These are phyloP conservation scores for Leishmania tarentolae DNA, from an alignment of 208 protist species.

Conservation along the genomic window DNA sequence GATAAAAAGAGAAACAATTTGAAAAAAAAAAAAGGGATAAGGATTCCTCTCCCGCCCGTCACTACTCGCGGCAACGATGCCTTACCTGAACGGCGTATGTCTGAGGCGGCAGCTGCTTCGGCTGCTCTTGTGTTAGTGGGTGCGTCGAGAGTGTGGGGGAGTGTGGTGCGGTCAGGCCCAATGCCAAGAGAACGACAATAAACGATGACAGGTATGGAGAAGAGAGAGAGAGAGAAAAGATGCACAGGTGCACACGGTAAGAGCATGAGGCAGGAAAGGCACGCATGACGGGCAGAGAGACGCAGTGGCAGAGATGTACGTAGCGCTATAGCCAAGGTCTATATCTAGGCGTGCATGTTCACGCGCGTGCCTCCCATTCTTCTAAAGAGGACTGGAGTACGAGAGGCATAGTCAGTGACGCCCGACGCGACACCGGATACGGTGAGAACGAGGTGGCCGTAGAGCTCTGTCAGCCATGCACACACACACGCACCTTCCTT, in stretches of 20 bases:
- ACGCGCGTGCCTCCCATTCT: background rate
- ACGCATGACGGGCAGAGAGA: background rate
- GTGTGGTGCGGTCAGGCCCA: background rate
- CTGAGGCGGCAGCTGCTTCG: background rate
- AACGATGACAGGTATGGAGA: background rate
- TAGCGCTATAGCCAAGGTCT: background rate
- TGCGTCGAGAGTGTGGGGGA: background rate
- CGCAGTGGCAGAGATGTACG: background rate
- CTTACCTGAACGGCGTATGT: background rate
- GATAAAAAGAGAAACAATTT: background rate
- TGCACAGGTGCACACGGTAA: background rate
- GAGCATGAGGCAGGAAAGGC: background rate
- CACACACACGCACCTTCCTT: background rate
- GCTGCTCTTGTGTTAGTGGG: background rate
- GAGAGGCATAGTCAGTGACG: background rate
- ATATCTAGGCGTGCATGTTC: background rate
- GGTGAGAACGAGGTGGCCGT: background rate
- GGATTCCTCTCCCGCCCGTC: too few species aligned
- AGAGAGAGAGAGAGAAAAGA: background rate
- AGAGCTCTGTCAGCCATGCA: background rate
- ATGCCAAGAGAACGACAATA: too few species aligned
- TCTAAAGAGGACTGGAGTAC: too few species aligned
- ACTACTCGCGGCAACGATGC: background rate
- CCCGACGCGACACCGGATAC: background rate
- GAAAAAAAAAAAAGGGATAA: too few species aligned